Conservation (phyloP, 2,329 filamentous ascomycete genomes). For the Drechmeria coniospora region DNA sequence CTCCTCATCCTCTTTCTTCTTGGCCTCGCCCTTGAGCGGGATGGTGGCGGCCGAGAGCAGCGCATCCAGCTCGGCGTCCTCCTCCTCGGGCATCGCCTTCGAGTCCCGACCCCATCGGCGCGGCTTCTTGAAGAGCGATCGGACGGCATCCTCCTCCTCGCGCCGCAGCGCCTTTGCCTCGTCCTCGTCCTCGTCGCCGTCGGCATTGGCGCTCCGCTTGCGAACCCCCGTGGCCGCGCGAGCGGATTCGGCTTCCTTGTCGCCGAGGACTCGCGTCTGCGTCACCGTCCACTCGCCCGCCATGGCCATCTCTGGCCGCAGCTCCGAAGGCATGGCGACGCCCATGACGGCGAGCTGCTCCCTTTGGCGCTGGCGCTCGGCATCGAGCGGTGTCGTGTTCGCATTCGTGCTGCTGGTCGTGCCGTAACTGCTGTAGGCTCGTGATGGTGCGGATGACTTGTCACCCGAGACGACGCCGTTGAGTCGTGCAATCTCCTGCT, state of each 20-base stretch:
- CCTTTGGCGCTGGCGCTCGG: constrained; percentile 68
- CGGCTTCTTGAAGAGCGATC: constrained; percentile 44
- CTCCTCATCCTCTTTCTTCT: constrained; percentile 9
- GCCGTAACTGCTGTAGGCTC: constrained; percentile 6
- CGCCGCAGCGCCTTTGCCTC: constrained; percentile 32
- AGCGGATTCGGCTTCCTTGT: constrained; percentile 23
- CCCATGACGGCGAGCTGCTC: constrained; percentile 81
- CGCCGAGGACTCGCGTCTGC: constrained; percentile 42
- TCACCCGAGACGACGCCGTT: constrained; percentile 54
- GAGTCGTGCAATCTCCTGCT: constrained; percentile 70
- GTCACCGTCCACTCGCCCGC: constrained; percentile 75
- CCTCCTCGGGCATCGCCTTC: constrained; percentile 29
- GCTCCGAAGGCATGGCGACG: constrained; percentile 65
- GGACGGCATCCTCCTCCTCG: constrained; percentile 43
- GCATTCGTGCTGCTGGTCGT: background rate
- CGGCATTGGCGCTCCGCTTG: constrained; percentile 37
- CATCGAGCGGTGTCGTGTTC: constrained; percentile 17
- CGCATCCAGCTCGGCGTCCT: constrained; percentile 45
- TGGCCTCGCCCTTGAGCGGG: constrained; percentile 5
- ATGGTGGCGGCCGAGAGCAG: constrained; percentile 28
- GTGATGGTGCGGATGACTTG: constrained; percentile 15
- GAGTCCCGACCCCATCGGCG: constrained; percentile 38
- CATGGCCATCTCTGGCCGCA: constrained; percentile 69
- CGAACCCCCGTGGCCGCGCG: constrained; percentile 39
- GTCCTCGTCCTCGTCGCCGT: constrained; percentile 40